Evolutionary conservation across 805 yeast genomes (phyloP), one percentile per base, ranked within the genome.

Genomic region (Kodamaea kaohsiungensis): DNA sequence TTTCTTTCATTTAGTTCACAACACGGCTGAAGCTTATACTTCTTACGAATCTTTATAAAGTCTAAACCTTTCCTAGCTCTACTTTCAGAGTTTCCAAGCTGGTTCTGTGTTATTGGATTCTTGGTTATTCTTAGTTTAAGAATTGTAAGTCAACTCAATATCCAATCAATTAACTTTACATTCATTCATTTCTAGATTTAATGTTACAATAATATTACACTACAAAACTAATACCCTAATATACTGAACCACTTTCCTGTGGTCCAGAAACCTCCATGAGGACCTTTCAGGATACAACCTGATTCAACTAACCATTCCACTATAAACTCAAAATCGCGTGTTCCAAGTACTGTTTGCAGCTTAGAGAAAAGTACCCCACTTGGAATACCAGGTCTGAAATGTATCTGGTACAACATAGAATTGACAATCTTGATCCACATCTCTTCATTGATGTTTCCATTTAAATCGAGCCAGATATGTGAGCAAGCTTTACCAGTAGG

Each of bases 401-500:
- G 66, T 16, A 75, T 57, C 45, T 68, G 67, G 56, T 69, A 66
- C 8, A 75, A 53, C 6, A 87, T 59, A 9, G 83, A 73, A 18
- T 78, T 70, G 0, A 87, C 66, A 1, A 87, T 66, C 49, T 76
- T 78, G 12, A 69, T 68, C 96, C 97, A 92, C 6, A 90, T 68
- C 0, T 64, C 62, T 22, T 65, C 69, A 56, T 87, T 85, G 43
- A 91, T 76, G 25, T 76, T 67, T 1, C 96, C 93, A 33, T 73
- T 67, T 38, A 86, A 67, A 59, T 86, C 88, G 10, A 89, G 75
- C 97, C 97, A 91, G 7, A 87, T 65, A 40, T 81, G 80, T 1
- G 88, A 81, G 55, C 89, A 86, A 1, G 91, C 82, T 16, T 76
- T 69, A 0, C 86, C 87, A 7, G 73, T 57, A 0, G 92, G 91